Evolutionary conservation across 495 filamentous ascomycete genomes (phyloP).

Genomic region (Arthonia radiata): DNA sequence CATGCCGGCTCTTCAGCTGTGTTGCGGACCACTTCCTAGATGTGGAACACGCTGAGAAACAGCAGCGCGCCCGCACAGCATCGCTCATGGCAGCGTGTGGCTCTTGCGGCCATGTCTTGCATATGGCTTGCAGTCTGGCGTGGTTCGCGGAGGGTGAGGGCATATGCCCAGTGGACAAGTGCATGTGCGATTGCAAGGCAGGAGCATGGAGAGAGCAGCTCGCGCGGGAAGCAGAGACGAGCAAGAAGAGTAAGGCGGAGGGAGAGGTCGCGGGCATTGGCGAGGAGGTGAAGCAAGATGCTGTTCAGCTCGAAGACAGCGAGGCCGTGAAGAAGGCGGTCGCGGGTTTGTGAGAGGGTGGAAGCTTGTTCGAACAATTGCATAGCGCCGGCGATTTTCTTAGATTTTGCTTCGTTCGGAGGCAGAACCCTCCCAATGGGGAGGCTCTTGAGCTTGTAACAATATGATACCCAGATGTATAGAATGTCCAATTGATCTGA

Average conservation of each 20-base stretch:
- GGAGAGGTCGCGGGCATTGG: conserved; percentile 23
- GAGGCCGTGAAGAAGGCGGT: conserved; percentile 6
- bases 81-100: conserved; percentile 49
- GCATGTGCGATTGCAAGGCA: conserved; percentile 49
- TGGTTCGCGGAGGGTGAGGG: conserved; percentile 43
- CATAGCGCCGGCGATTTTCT: no score
- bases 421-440: no score
- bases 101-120: conserved; percentile 51
- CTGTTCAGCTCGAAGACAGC: conserved; percentile 16
- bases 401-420: no score
- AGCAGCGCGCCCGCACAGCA: conserved; percentile 7
- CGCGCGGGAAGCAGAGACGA: no score
- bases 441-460: no score
- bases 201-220: no score
- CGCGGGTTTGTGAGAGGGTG: no score
- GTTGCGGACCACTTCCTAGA: conserved; percentile 4
- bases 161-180: conserved; percentile 49
- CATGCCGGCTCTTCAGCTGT: conserved; percentile 2
- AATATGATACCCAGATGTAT: no score
- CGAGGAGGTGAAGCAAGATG: conserved; percentile 10
- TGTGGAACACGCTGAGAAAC: conserved; percentile 2
- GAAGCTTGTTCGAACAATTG: no score
- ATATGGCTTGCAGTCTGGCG: conserved; percentile 36
- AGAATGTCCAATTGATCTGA: no score
- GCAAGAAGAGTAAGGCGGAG: conserved; percentile 30